These are phyloP conservation scores for Metschnikowia sp. DNA, from an alignment of 805 yeast genomes.

Conservation along the genomic window DNA sequence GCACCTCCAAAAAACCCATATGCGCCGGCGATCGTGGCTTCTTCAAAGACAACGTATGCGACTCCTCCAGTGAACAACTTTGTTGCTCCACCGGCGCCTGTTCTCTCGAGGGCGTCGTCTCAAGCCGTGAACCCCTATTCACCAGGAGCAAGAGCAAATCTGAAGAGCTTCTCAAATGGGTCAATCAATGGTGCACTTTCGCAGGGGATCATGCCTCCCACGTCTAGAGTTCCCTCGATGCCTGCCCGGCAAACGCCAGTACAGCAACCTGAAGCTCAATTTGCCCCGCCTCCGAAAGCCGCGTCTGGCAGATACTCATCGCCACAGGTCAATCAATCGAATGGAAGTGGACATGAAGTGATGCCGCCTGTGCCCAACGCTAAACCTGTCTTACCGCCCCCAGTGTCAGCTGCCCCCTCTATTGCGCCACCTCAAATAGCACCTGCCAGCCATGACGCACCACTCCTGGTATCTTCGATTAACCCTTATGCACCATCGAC, in stretches of 20 bases:
- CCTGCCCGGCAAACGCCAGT: conserved; percentile 4
- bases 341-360: conserved; percentile 12
- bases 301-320: conserved; percentile 4
- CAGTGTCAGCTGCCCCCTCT: neutral
- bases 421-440: neutral
- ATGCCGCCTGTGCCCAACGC: conserved; percentile 13
- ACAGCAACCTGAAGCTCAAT: conserved; percentile 1
- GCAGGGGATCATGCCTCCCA: conserved; percentile 7
- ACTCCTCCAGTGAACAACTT: conserved; percentile 25
- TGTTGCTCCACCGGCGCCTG: conserved; percentile 13
- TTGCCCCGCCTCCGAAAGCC: conserved; percentile 7
- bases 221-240: neutral
- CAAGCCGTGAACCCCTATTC: conserved; percentile 15
- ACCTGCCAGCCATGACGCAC: neutral
- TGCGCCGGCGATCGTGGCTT: conserved; percentile 20
- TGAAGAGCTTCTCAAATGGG: conserved; percentile 5
- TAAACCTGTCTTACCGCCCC: conserved; percentile 9
- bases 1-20: conserved; percentile 25
- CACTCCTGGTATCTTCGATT: neutral
- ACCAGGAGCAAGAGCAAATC: conserved; percentile 7
- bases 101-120: conserved; percentile 1
- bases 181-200: conserved; percentile 6
- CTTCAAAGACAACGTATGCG: conserved; percentile 31
- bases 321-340: conserved; percentile 4
- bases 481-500: conserved; percentile 8